These are phyloP conservation scores for Neurospora tetraspora DNA, from an alignment of 495 filamentous ascomycete genomes.

Conservation along the genomic window DNA sequence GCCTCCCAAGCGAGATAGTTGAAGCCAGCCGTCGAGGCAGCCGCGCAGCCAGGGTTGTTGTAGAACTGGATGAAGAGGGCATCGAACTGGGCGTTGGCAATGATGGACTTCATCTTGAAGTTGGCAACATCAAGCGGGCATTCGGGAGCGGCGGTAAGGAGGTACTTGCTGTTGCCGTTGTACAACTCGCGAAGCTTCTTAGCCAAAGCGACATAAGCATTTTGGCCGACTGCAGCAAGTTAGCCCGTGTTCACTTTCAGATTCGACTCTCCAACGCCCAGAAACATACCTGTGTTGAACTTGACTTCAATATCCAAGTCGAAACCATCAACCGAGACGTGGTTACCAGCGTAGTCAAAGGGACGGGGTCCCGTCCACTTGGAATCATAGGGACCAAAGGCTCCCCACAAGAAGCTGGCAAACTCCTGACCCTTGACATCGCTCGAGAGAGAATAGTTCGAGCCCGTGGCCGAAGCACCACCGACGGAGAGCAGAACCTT, in stretches of 20 bases:
- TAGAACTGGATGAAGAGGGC: constrained; percentile 65
- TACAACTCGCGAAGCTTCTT: constrained; percentile 43
- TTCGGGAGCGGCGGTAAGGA: constrained; percentile 57
- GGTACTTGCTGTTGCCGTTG: constrained; percentile 24
- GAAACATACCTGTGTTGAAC: constrained; percentile 11
- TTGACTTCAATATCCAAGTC: constrained; percentile 54
- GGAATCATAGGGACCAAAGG: constrained; percentile 47
- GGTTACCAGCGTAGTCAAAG: constrained; percentile 39
- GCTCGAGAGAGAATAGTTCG: constrained; percentile 38
- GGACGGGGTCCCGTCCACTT: constrained; percentile 42
- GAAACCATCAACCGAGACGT: constrained; percentile 51
- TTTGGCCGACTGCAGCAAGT: constrained; percentile 9
- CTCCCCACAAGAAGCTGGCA: constrained; percentile 53
- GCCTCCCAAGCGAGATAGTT: constrained; percentile 56
- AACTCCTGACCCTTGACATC: constrained; percentile 41
- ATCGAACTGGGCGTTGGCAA: constrained; percentile 46
- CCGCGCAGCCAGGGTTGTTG: constrained; percentile 54
- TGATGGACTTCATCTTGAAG: constrained; percentile 43
- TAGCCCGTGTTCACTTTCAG: not conserved
- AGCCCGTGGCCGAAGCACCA: constrained; percentile 24
- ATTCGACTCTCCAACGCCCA: not conserved
- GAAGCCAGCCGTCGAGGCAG: constrained; percentile 34
- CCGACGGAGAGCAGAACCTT: constrained; percentile 60
- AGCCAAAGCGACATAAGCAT: constrained; percentile 34
- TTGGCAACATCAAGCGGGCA: constrained; percentile 45